A percentile compares a stretch with the other conserved stretches of the same genome.
Evolutionary conservation across 768 basidiomycete genomes (phyloP).

Genomic region (Hortiboletus flavorubellus): DNA sequence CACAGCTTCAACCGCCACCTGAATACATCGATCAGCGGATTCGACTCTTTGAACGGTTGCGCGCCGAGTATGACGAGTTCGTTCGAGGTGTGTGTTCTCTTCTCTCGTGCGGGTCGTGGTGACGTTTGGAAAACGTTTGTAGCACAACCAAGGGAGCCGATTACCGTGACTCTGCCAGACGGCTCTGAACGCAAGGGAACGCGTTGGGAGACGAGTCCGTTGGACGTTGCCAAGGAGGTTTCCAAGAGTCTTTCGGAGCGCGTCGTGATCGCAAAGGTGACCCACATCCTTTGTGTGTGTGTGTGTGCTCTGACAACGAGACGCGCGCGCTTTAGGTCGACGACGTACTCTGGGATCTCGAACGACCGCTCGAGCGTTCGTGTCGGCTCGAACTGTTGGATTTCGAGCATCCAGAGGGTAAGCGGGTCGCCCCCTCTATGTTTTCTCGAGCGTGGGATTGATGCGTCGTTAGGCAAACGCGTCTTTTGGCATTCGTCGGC

Average conservation of each 20-base stretch:
- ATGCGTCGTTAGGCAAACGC: slow-evolving; percentile 62
- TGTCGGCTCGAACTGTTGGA: slow-evolving; percentile 82
- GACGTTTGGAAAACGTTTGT: background rate
- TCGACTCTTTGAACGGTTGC: slow-evolving; percentile 84
- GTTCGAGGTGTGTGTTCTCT: slow-evolving; percentile 54
- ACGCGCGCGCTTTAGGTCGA: slow-evolving; percentile 51
- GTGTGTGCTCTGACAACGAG: background rate
- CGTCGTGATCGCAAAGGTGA: slow-evolving; percentile 89
- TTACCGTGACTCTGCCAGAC: slow-evolving; percentile 81
- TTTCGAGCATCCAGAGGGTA: slow-evolving; percentile 88
- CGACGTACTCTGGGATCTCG: slow-evolving; percentile 88
- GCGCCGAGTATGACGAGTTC: slow-evolving; percentile 78
- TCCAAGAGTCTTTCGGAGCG: slow-evolving; percentile 85
- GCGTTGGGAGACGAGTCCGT: slow-evolving; percentile 93
- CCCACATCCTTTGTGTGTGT: no score
- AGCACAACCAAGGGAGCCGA: slow-evolving; percentile 80
- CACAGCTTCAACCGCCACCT: slow-evolving; percentile 76
- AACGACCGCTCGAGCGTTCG: slow-evolving; percentile 86
- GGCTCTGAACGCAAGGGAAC: slow-evolving; percentile 79
- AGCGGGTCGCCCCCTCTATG: background rate
- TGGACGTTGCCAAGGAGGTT: slow-evolving; percentile 86
- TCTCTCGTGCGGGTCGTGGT: background rate
- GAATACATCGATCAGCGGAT: slow-evolving; percentile 88
- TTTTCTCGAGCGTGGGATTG: background rate
- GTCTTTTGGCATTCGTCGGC: slow-evolving; percentile 99